Base-by-base conservation (phyloP, 192 early-diverging fungal genomes). In the Backusella sp. region DNA sequence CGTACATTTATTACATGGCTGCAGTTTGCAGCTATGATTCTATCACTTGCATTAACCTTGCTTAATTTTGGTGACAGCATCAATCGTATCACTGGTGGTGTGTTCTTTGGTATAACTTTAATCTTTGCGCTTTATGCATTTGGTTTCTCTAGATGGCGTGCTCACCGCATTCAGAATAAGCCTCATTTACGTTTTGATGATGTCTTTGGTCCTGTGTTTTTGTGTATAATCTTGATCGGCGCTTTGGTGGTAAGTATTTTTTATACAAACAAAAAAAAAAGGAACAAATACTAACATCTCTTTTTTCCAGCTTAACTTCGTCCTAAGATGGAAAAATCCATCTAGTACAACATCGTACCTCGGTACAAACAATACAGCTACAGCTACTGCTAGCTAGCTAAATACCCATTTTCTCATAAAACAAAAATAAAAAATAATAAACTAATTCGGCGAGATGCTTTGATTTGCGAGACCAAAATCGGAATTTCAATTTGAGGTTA, bases 1-100 rank as follows among this genome's bases (percentile, higher is more conserved):
- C 88, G 96, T 36, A 97, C 95, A 6, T 96, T 96, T 78, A 82
- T 96, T 36, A 86, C 93, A 21, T 97, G 95, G 95, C 82, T 96
- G 34, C 90, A 93, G 77, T 94, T 96, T 82, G 82, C 91, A 6
- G 90, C 89, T 17, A 79, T 94, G 71, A 74, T 95, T 59, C 86
- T 90, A 2, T 90, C 88, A 32, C 77, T 92, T 12, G 90, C 94
- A 7, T 77, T 95, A 52, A 90, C 90, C 5, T 74, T 95, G 73
- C 79, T 95, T 19, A 95, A 95, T 80, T 94, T 93, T 90, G 94
- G 94, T n/a, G 92, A 95, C 82, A 79, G 83, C 26, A 82, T 90
- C 0, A 86, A 87, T 17, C 78, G 83, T 35, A 91, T 92, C 72
- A 85, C 90, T 49, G 91, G 91, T 3, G 87, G 83, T 6, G 82